Base-by-base conservation (phyloP, 2,329 filamentous ascomycete genomes). In the Ambrosiella xylebori region DNA sequence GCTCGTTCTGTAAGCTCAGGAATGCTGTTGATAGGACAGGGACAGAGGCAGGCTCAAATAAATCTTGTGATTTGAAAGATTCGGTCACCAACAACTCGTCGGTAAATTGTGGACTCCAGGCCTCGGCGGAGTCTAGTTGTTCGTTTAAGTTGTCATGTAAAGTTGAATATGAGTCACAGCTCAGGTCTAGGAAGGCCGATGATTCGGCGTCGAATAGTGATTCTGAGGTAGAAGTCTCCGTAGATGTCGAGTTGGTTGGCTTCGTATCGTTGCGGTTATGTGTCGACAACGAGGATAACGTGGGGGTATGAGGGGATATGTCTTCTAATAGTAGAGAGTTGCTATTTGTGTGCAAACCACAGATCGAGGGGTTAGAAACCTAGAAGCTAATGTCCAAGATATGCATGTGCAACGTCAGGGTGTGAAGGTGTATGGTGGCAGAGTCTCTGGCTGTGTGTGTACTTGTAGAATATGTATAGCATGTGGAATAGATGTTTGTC, bases 91-190 rank as follows among this genome's bases (percentile, higher is more conserved):
- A 8, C 9, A 57, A 57, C 39, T 57, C 55, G 55, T 57, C 55
- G 37, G 44, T 19, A 41, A 57, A 57, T 17, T 40, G 45, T 15
- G 55, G 55, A 35, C 27, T 57, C 55, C 55, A 57, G 35, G 37
- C 55, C 11, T 44, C 13, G 6, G 39, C 17, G n/a, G 19, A 39
- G 27, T 57, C 55, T 6, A 50, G 39, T 7, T 50, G 17, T 12
- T 27, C 55, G 40, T 27, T 17, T 12, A 27, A 13, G 52, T 35
- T 36, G 35, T n/a, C 37, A n/a, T 38, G 13, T 41, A 13, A 17
- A 54, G 35, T 41, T 15, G 9, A 36, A 15, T 54, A 19, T 47
- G 15, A 11, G 19, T 47, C 40, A 56, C 27, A 56, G 41, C 11
- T 27, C n/a, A 39, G 39, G 12, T 39, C 36, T n/a, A 54, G 27